phyloP scores from a whole-genome alignment of 768 basidiomycete genomes.

The Thelephora ganbajun region DNA sequence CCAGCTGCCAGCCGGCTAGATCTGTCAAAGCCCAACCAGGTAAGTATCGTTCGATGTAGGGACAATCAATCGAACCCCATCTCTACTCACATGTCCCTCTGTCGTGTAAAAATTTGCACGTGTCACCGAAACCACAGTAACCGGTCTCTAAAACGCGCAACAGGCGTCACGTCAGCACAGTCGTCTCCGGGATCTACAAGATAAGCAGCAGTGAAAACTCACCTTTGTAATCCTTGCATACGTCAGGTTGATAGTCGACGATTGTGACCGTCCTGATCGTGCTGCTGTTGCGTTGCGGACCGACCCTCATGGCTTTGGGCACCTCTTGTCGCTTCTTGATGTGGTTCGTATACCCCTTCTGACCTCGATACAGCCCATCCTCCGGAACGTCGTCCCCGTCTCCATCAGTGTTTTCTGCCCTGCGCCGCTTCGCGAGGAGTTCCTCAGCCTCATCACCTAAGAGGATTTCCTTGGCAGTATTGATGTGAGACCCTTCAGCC shows the following conservation, averaged over 20 bases:
- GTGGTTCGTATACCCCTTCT: conserved; percentile 68
- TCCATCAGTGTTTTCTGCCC: conserved; percentile 39
- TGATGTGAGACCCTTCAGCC: conserved; percentile 57
- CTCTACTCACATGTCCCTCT: conserved; percentile 88
- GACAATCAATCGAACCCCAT: conserved; percentile 12
- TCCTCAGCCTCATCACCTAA: conserved; percentile 76
- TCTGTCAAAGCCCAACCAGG: conserved; percentile 32
- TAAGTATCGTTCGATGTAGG: conserved; percentile 3
- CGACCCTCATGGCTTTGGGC: conserved; percentile 79
- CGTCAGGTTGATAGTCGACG: conserved; percentile 96
- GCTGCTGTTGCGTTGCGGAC: conserved; percentile 57
- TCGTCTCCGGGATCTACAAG: not conserved
- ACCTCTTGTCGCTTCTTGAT: conserved; percentile 73
- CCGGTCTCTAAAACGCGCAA: conserved; percentile 62
- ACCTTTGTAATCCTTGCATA: conserved; percentile 99
- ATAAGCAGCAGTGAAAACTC: conserved; percentile 17
- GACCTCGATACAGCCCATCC: conserved; percentile 80
- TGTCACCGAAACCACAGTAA: conserved; percentile 97
- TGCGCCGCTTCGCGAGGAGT: conserved; percentile 53
- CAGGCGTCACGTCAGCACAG: conserved; percentile 1
- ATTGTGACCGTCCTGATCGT: conserved; percentile 93
- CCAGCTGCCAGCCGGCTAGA: conserved; percentile 97
- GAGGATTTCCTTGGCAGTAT: conserved; percentile 60
- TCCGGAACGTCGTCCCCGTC: conserved; percentile 49
- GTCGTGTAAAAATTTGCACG: conserved; percentile 98